These are phyloP conservation scores for Neonectria ditissima DNA, from an alignment of 2,329 filamentous ascomycete genomes.

Conservation along the genomic window DNA sequence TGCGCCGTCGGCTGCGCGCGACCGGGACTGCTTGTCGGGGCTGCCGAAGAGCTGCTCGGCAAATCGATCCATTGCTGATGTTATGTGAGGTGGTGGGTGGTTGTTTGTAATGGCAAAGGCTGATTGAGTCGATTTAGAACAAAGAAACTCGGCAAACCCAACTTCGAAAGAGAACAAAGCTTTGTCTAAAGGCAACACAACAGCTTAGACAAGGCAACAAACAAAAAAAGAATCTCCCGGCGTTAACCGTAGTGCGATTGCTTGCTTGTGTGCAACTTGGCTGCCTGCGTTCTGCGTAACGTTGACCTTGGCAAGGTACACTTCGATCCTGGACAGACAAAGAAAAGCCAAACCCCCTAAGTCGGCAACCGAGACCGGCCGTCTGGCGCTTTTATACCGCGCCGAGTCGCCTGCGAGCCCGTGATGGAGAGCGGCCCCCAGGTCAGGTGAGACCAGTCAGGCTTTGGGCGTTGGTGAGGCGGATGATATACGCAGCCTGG, in stretches of 20 bases:
- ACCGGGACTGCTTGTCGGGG: constrained; percentile 24
- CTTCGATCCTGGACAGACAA: neutral
- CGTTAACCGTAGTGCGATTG: neutral
- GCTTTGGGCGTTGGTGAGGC: constrained; percentile 12
- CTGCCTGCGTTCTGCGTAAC: neutral
- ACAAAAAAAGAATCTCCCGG: too few species aligned
- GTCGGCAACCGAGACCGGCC: neutral
- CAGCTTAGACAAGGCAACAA: neutral
- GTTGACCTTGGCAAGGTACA: neutral
- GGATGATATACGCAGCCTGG: constrained; percentile 16
- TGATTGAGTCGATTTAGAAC: neutral
- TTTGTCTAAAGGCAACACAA: neutral
- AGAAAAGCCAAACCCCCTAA: constrained; percentile 2
- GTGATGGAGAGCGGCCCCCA: constrained; percentile 18
- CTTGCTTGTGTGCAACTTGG: constrained; percentile 1
- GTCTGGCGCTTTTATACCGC: constrained; percentile 1
- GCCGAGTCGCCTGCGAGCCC: neutral
- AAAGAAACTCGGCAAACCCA: constrained; percentile 1
- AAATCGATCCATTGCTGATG: constrained; percentile 40
- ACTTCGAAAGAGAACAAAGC: neutral
- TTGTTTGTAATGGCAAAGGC: too few species aligned
- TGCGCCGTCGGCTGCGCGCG: constrained; percentile 27
- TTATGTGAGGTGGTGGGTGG: too few species aligned
- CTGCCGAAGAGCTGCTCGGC: constrained; percentile 41
- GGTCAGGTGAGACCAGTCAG: constrained; percentile 28